Evolutionary conservation across 352 stramenopile species (phyloP).

Genomic region (Globisporangium barbulae): DNA sequence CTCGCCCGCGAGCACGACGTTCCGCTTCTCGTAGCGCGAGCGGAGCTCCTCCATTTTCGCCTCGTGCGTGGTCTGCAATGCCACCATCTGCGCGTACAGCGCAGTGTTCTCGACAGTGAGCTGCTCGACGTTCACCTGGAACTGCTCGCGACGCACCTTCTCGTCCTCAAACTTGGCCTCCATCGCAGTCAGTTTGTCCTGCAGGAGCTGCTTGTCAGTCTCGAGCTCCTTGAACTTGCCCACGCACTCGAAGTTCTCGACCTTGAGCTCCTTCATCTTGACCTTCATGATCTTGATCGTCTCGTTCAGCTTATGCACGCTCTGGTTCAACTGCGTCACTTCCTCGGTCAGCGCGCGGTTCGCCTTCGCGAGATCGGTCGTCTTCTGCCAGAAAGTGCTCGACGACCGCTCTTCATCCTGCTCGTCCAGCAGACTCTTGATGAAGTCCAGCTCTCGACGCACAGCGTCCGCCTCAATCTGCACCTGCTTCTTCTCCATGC

Average conservation of each 20-base stretch:
- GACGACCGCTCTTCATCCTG: conserved; percentile 71
- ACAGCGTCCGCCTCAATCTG: conserved; percentile 64
- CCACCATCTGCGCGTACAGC: conserved; percentile 85
- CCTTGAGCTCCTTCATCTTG: conserved; percentile 46
- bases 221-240: conserved; percentile 63
- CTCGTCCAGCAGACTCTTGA: conserved; percentile 67
- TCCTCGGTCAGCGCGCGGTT: conserved; percentile 77
- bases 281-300: conserved; percentile 55
- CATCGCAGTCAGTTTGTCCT: conserved; percentile 60
- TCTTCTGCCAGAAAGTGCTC: conserved; percentile 86
- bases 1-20: conserved; percentile 60
- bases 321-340: conserved; percentile 58
- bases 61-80: conserved; percentile 75
- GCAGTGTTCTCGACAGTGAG: conserved; percentile 84
- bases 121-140: conserved; percentile 85
- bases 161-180: conserved; percentile 79
- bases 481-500: conserved; percentile 68
- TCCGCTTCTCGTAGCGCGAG: conserved; percentile 66
- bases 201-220: conserved; percentile 65
- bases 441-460: conserved; percentile 63
- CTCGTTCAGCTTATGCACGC: conserved; percentile 62
- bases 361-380: conserved; percentile 76
- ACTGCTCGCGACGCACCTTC: conserved; percentile 76
- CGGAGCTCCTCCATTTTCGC: conserved; percentile 81
- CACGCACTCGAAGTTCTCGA: conserved; percentile 55